Evolutionary conservation across 768 basidiomycete genomes (phyloP).

Genomic region (Trametes meyenii): DNA sequence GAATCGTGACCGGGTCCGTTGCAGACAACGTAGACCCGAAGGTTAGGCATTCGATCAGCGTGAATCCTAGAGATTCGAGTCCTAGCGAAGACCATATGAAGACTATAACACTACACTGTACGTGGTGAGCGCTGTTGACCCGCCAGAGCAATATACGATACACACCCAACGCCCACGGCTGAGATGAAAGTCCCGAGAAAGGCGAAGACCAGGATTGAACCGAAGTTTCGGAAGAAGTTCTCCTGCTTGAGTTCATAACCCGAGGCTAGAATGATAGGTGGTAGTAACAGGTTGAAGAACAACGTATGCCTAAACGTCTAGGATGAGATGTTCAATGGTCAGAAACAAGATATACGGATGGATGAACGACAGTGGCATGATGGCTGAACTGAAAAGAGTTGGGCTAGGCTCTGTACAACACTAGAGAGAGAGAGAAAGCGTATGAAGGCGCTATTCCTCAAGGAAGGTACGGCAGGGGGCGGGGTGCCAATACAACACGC

Average conservation of each 20-base stretch:
- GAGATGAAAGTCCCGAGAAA: conserved; percentile 97
- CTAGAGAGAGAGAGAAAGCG: too few relatives aligned
- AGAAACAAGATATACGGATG: too few relatives aligned
- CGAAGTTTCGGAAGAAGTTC: conserved; percentile 98
- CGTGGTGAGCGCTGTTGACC: conserved; percentile 44
- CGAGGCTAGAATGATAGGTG: conserved; percentile 97
- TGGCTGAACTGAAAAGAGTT: too few relatives aligned
- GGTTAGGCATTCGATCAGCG: conserved; percentile 89
- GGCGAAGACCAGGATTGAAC: conserved; percentile 91
- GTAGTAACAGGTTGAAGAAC: conserved; percentile 97
- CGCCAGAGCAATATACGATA: conserved; percentile 24
- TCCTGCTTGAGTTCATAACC: conserved; percentile 99
- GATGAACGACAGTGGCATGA: too few relatives aligned
- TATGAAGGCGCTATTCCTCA: too few relatives aligned
- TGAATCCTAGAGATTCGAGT: conserved; percentile 84
- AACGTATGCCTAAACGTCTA: conserved; percentile 96
- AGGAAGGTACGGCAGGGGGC: too few relatives aligned
- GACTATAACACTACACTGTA: conserved; percentile 78
- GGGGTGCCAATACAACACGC: too few relatives aligned
- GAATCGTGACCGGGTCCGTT: conserved; percentile 96
- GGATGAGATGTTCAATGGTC: neutral
- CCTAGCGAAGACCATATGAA: conserved; percentile 95
- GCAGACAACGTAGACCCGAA: conserved; percentile 97
- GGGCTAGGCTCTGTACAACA: too few relatives aligned
- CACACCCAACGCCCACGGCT: conserved; percentile 93